Base-by-base conservation (phyloP, 208 protist genomes). In the Jaenimonas drosophilae region DNA sequence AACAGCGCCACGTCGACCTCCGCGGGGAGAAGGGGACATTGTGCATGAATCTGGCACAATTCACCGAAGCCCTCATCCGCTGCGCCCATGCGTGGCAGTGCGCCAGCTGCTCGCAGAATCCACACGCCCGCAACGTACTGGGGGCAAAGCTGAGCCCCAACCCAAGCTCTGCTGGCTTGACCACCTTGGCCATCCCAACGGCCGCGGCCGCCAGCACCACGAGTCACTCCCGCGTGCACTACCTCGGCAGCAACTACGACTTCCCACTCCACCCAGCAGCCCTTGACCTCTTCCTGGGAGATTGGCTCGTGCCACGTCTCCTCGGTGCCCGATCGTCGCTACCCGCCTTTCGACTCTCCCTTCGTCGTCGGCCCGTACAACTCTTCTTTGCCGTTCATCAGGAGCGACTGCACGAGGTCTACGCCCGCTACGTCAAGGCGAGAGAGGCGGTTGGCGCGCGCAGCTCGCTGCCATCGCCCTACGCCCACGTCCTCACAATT, bases 21-120 rank as follows among this genome's bases (percentile, higher is more conserved):
- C 66, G 67, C 26, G 7, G 44, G 29, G 58, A 79, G 37, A 52
- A 67, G 28, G 74, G 68, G 4, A 69, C 69, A 14, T 42, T 82
- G 32, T 79, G 65, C 42, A 48, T 89, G 43, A 64, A 62, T 49
- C 52, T 66, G 26, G 33, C 67, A 3, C 72, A 82, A 60, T 89
- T 89, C 34, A 53, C 72, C 12, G 77, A 89, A 48, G 59, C 74
- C 7, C 23, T 89, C 3, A 55, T 89, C 0, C 75, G 75, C 5
- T 74, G 77, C 20, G 80, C 76, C 4, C 75, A 82, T 28, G 58
- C 50, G 46, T 89, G 80, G 80, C 69, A 82, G 54, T 64, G 61
- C 12, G 45, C 71, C 26, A 44, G 37, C 32, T 21, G 3, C 7
- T 33, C 59, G 31, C 27, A 16, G 6, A 5, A 24, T 37, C 2